Conservation (phyloP, 129 eudicot species). For the Sambucus nigra region DNA sequence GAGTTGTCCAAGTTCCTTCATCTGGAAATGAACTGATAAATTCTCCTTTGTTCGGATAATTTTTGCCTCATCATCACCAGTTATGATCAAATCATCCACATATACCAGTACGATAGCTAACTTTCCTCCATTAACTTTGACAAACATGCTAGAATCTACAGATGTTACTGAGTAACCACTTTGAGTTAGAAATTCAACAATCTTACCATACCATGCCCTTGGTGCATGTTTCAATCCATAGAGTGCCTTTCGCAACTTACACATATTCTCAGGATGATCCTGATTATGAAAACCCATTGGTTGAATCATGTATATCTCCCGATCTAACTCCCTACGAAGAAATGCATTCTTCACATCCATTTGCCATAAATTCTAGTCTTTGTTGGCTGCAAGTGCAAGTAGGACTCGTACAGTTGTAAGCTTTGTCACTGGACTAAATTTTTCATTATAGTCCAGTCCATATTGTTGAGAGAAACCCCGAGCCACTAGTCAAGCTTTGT, state of each 20-base stretch:
- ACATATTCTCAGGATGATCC: no score
- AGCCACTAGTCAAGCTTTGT: neutral
- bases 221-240: neutral
- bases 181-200: no score
- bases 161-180: neutral
- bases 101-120: no score
- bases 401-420: neutral
- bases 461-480: neutral
- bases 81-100: no score
- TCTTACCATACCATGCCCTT: neutral
- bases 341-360: neutral
- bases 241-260: neutral
- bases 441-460: neutral
- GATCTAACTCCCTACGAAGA: neutral
- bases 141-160: neutral
- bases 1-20: conserved; percentile 14
- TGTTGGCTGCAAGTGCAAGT: neutral
- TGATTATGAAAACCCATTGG: neutral
- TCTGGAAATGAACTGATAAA: neutral
- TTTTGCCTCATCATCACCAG: no score
- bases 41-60: no score
- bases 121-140: neutral
- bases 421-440: neutral
- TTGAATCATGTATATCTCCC: neutral
- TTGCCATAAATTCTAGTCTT: neutral